Evolutionary conservation across 208 protist genomes (phyloP), one percentile per base, ranked within the genome.

Genomic region (Acanthamoeba castellanii): DNA sequence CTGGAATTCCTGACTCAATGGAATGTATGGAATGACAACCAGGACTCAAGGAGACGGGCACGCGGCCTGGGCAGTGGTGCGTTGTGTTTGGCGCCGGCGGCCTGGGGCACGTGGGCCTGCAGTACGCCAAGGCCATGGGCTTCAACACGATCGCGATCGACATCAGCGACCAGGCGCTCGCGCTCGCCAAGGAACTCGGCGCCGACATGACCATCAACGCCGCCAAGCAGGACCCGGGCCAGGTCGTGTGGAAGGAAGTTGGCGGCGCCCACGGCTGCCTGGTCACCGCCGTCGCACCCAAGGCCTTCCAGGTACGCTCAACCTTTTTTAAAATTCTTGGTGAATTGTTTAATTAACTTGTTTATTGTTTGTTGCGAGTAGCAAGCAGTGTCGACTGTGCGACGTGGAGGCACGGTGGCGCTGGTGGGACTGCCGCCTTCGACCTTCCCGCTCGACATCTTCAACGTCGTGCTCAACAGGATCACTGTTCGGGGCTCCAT

Each of bases 391-490:
- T 82, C 74, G 74, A 82, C 74, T 7, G 74, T 82, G 37, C 52
- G 74, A 22, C 74, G 74, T 25, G 74, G 74, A 7, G 74, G 74
- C 74, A 82, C 74, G 37, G 74, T 82, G 11, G 74, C 74, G 18
- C 74, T 82, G 27, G 74, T 82, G 8, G 74, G 74, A 7, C 30
- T 82, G 74, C 74, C 74, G 14, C 74, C 74, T 6, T 45, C 74
- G 20, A 82, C 37, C 1, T 82, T 82, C 74, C 74, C 74, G 74
- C 45, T 82, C 13, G 74, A 82, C 74, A 82, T 82, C 32, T 82
- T 82, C 74, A 82, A 52, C 74, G 74, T 82, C 37, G 74, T 82
- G 45, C 74, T 82, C 74, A 82, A 82, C 74, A 82, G 37, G 74
- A 82, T 82, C 74, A 82, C 74, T 20, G 37, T 82, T 5, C 6